Evolutionary conservation across 805 yeast genomes (phyloP), one percentile per base, ranked within the genome.

Genomic region (Millerozyma miso): DNA sequence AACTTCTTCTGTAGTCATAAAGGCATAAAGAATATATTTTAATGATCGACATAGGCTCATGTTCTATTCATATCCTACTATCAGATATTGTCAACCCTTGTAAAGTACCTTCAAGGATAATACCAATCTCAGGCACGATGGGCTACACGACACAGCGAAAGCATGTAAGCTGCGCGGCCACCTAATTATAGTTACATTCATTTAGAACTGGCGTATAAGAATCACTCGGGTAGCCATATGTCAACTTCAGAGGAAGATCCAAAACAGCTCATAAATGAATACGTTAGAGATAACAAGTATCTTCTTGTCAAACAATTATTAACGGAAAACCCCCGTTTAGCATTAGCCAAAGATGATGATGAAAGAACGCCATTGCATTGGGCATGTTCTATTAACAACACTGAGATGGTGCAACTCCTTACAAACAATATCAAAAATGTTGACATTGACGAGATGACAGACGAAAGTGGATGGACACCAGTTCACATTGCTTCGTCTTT

Each of bases 401-500:
- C 63, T 4, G 80, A 77, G 19, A 69, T 83, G 15, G 79, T 79
- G 71, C 42, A 60, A 42, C 47, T 59, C 42, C 33, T 45, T 16
- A 36, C 41, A 44, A 23, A 26, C 18, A 16, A 34, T 4, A 37
- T 35, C 35, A 50, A 47, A 26, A 67, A 68, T 29, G 62, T 76
- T 18, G 91, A 88, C 48, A 59, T 88, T 10, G 93, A 88, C 56
- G 85, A 83, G 3, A 59, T 72, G 52, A 57, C 51, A 0, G 98
- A 90, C 59, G 82, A 76, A 15, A 72, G 90, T 8, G 95, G 95
- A 0, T 90, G 96, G 96, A 83, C 91, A 0, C 88, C 95, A 1
- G 54, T 88, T 29, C 97, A 90, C 60, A 81, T 91, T 40, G 88
- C 93, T 0, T 75, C 85, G 0, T 77, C 96, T 0, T 70, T 83